A percentile compares a stretch with the other conserved stretches of the same genome.
Conservation (phyloP, 2,329 filamentous ascomycete species). For the Hypoxylon rubiginosum region DNA sequence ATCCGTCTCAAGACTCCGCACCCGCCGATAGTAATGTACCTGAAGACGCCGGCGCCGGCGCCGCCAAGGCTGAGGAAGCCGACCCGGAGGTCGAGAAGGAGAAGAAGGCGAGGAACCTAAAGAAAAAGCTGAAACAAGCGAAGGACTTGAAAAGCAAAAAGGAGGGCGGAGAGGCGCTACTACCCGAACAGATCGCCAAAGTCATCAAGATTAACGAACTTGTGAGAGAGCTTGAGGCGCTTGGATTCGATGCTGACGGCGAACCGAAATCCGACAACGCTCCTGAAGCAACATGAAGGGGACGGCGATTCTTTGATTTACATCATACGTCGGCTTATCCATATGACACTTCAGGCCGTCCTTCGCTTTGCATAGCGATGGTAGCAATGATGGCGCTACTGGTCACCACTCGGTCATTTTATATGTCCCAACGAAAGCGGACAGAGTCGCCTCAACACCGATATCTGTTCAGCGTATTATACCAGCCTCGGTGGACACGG, state of each 20-base stretch:
- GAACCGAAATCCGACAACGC: constrained; percentile 61
- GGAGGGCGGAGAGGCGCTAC: constrained; percentile 82
- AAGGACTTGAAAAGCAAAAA: constrained; percentile 92
- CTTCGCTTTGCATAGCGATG: background rate
- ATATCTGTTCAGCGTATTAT: background rate
- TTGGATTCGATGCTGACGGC: constrained; percentile 87
- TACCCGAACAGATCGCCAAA: constrained; percentile 97
- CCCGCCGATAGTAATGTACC: constrained; percentile 58
- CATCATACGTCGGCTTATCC: background rate
- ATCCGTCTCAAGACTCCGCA: constrained; percentile 74
- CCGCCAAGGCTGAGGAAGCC: constrained; percentile 57
- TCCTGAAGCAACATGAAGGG: constrained; percentile 35
- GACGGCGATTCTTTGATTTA: background rate
- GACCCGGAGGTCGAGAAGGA: constrained; percentile 85
- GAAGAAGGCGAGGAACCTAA: constrained; percentile 91
- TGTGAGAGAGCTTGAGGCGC: constrained; percentile 84
- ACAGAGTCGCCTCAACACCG: background rate
- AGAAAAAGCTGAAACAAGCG: constrained; percentile 96
- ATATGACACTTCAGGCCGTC: background rate
- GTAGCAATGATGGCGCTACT: background rate
- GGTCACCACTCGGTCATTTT: background rate
- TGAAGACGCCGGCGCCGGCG: constrained; percentile 42
- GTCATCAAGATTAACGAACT: constrained; percentile 97
- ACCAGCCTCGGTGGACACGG: background rate
- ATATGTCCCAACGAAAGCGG: background rate